phyloP scores from a whole-genome alignment of 768 basidiomycete species.

The Suillus paluster region DNA sequence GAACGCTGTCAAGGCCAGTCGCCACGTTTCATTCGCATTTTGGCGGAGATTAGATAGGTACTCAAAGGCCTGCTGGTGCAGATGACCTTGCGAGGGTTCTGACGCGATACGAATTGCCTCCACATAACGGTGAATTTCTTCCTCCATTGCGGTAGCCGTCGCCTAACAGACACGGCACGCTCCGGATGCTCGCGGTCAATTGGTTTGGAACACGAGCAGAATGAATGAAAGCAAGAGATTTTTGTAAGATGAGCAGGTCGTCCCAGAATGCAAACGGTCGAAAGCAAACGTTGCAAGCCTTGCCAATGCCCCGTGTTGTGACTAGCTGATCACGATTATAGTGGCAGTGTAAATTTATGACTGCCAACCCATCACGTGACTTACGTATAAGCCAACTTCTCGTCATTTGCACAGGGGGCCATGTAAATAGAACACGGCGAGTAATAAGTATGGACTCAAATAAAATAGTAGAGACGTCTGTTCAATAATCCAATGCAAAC shows the following conservation, averaged over 20 bases:
- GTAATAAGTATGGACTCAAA: background rate
- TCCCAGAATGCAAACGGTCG: background rate
- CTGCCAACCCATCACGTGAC: constrained; percentile 1
- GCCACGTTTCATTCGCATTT: constrained; percentile 78
- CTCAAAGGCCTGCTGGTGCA: constrained; percentile 87
- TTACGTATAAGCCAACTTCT: background rate
- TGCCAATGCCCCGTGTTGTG: background rate
- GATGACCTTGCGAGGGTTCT: constrained; percentile 67
- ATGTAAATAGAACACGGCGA: too few relatives aligned
- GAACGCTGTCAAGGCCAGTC: constrained; percentile 77
- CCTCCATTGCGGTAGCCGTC: constrained; percentile 56
- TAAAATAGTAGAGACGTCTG: background rate
- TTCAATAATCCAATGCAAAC: constrained; percentile 47
- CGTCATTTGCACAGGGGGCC: constrained; percentile 6
- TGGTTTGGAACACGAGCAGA: background rate
- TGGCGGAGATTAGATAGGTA: constrained; percentile 80
- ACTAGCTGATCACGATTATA: constrained; percentile 5
- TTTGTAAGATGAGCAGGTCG: background rate
- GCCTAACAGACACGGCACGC: constrained; percentile 22
- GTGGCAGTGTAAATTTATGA: constrained; percentile 9
- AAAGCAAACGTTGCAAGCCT: background rate
- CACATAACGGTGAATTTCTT: constrained; percentile 74
- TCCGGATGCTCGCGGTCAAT: constrained; percentile 18
- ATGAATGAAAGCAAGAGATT: background rate
- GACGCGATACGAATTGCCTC: constrained; percentile 90